These are phyloP conservation scores for Cynara cardunculus DNA, from an alignment of 129 eudicot species.

Conservation along the genomic window DNA sequence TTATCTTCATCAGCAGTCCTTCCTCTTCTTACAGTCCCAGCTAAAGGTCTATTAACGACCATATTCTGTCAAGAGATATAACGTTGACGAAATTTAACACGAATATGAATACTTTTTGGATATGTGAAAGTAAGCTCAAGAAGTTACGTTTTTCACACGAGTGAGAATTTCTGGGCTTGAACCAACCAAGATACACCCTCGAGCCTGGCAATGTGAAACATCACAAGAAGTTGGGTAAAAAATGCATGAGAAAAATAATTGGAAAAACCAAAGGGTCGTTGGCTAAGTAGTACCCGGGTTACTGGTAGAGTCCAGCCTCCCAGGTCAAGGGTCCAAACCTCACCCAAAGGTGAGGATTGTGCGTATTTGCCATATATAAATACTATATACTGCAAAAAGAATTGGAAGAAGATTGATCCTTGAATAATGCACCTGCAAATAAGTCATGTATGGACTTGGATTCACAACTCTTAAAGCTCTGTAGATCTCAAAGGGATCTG, in stretches of 20 bases:
- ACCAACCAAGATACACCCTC: conserved; percentile 87
- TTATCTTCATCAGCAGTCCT: conserved; percentile 57
- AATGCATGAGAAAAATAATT: not conserved
- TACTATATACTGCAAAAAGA: not conserved
- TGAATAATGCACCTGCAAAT: conserved; percentile 58
- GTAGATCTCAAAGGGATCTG: conserved; percentile 90
- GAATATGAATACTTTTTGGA: not conserved
- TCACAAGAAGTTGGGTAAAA: not conserved
- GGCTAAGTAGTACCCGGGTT: too few species aligned
- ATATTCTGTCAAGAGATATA: conserved; percentile 42
- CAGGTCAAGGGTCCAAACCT: too few species aligned
- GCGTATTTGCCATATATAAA: not conserved
- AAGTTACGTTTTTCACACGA: conserved; percentile 60
- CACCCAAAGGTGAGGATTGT: too few species aligned
- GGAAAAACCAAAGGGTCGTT: not conserved
- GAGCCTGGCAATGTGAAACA: conserved; percentile 50
- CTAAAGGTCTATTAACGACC: conserved; percentile 71
- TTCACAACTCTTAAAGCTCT: conserved; percentile 88
- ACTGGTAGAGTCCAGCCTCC: too few species aligned
- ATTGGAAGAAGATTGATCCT: not conserved
- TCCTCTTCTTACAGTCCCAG: conserved; percentile 86
- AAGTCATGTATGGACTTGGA: conserved; percentile 96
- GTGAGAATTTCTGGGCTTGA: conserved; percentile 93
- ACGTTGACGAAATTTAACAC: not conserved
- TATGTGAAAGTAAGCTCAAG: not conserved